Percentiles rank a stretch among this genome's conserved stretches.
phyloP scores from a whole-genome alignment of 2,329 filamentous ascomycete species.

The Cordyceps farinosa region DNA sequence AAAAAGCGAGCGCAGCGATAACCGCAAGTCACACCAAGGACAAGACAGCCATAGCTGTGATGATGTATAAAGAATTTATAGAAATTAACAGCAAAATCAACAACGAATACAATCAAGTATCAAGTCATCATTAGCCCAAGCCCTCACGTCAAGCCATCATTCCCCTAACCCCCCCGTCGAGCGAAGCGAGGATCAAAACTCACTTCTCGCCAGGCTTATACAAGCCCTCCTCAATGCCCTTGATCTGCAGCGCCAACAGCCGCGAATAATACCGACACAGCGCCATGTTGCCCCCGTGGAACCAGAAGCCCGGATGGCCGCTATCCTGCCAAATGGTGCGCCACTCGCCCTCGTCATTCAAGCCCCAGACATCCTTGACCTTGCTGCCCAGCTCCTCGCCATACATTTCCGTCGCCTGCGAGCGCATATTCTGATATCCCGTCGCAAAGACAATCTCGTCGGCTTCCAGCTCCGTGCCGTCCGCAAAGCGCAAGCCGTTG shows the following conservation, averaged over 20 bases:
- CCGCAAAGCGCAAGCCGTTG: conserved; percentile 44
- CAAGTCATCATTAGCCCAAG: too few species aligned
- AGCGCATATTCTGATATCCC: conserved; percentile 66
- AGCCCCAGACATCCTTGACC: conserved; percentile 59
- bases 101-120: too few species aligned
- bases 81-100: too few species aligned
- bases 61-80: too few species aligned
- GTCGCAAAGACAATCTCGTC: conserved; percentile 64
- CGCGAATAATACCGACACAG: conserved; percentile 59
- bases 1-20: too few species aligned
- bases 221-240: conserved; percentile 39
- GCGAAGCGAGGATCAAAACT: neutral
- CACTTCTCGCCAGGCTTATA: conserved; percentile 33
- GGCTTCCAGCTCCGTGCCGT: conserved; percentile 54
- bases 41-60: too few species aligned
- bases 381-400: conserved; percentile 58
- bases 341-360: conserved; percentile 55
- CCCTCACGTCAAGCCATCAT: too few species aligned
- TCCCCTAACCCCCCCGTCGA: neutral
- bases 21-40: too few species aligned
- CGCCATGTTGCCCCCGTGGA: conserved; percentile 62
- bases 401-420: conserved; percentile 57
- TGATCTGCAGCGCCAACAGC: conserved; percentile 50
- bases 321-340: conserved; percentile 56
- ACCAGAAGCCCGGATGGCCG: conserved; percentile 63